phyloP scores from a whole-genome alignment of 2,329 filamentous ascomycete genomes.

The Sporothrix schenckii region DNA sequence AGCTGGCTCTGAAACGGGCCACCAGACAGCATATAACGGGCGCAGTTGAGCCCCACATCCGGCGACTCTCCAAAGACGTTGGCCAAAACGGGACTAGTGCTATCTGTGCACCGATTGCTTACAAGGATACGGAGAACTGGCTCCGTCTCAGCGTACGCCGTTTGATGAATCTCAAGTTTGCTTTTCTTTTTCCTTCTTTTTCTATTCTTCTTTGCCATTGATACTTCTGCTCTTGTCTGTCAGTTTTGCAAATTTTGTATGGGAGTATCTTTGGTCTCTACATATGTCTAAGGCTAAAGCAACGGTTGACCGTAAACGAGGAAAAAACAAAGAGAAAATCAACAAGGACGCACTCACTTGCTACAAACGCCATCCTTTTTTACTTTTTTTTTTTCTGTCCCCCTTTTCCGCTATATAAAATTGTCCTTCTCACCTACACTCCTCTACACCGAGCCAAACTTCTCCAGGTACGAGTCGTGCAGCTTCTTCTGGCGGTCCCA shows the following conservation, averaged over 20 bases:
- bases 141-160: not conserved
- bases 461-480: slow-evolving; percentile 56
- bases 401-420: not conserved
- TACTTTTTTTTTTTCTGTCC: not conserved
- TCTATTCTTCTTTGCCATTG: not conserved
- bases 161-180: too few relatives aligned
- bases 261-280: slow-evolving; percentile 8
- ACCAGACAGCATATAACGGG: not conserved
- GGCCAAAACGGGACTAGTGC: slow-evolving; percentile 9
- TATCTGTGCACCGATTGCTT: not conserved
- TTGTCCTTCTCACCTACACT: not conserved
- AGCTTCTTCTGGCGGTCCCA: slow-evolving; percentile 73
- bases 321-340: not conserved
- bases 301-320: not conserved
- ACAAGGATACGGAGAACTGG: slow-evolving; percentile 21
- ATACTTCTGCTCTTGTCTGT: not conserved
- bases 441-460: slow-evolving; percentile 31
- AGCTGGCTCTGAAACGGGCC: slow-evolving; percentile 10
- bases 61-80: not conserved
- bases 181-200: not conserved
- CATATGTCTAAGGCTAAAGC: slow-evolving; percentile 14
- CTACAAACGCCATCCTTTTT: slow-evolving; percentile 6
- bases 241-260: not conserved
- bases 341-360: not conserved
- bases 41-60: slow-evolving; percentile 16